These are phyloP conservation scores for Musa schizocarpa DNA, from an alignment of 176 grass and related monocot genomes.

Conservation along the genomic window DNA sequence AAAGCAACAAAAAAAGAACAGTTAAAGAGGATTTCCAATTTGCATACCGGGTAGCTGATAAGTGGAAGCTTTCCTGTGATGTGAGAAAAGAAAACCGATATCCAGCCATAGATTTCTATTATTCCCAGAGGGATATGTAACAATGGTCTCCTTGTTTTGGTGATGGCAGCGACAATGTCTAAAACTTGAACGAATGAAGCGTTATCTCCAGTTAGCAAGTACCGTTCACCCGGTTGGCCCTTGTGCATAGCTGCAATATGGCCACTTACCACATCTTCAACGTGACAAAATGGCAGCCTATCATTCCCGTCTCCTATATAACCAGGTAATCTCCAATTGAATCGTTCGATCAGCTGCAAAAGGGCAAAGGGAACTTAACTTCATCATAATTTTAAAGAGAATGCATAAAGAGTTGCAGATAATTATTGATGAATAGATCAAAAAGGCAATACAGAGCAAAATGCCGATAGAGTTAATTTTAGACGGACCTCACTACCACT, in stretches of 20 bases:
- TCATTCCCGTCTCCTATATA: slow-evolving; percentile 79
- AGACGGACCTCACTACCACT: no score
- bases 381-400: slow-evolving; percentile 9
- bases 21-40: not conserved
- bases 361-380: slow-evolving; percentile 9
- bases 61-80: slow-evolving; percentile 86
- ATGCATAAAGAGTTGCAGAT: not conserved
- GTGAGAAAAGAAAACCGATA: slow-evolving; percentile 72
- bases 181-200: slow-evolving; percentile 61
- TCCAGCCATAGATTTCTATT: slow-evolving; percentile 82
- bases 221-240: slow-evolving; percentile 69
- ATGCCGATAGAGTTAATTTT: no score
- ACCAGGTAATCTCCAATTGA: slow-evolving; percentile 78
- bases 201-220: slow-evolving; percentile 80
- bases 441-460: no score
- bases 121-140: slow-evolving; percentile 64
- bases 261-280: slow-evolving; percentile 83
- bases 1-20: not conserved
- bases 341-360: slow-evolving; percentile 86
- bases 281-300: slow-evolving; percentile 59
- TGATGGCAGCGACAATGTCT: slow-evolving; percentile 57
- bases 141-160: slow-evolving; percentile 50
- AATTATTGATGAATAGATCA: no score
- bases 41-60: slow-evolving; percentile 77
- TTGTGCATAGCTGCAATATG: slow-evolving; percentile 77